These are phyloP conservation scores for Aureobasidium uvarum DNA, from an alignment of 2,329 filamentous ascomycete genomes.

Conservation along the genomic window DNA sequence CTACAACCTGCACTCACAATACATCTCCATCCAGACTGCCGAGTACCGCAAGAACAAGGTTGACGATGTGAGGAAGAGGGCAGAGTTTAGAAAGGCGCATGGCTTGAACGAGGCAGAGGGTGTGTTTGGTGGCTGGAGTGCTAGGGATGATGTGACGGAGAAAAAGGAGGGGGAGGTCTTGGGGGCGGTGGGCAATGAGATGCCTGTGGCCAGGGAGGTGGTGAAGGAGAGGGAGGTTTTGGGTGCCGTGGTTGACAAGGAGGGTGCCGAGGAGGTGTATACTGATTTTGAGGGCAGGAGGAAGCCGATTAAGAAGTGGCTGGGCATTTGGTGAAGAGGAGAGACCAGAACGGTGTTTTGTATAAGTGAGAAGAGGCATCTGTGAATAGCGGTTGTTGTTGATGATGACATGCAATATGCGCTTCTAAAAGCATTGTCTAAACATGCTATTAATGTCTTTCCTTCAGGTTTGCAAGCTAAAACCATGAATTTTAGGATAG, in stretches of 20 bases:
- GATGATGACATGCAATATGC: not conserved
- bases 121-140: conserved; percentile 52
- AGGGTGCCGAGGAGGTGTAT: conserved; percentile 40
- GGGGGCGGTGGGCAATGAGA: not conserved
- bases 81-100: conserved; percentile 81
- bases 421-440: no score
- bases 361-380: conserved; percentile 5
- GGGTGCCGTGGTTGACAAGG: conserved; percentile 31
- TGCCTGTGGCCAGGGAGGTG: not conserved
- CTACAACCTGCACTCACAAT: conserved; percentile 71
- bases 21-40: conserved; percentile 64
- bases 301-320: conserved; percentile 71
- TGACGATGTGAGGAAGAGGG: conserved; percentile 85
- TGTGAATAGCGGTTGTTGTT: not conserved
- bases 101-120: conserved; percentile 63
- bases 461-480: not conserved
- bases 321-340: conserved; percentile 68
- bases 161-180: conserved; percentile 30
- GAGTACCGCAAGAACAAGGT: conserved; percentile 70
- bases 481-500: not conserved
- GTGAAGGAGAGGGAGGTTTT: conserved; percentile 33
- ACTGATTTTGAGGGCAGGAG: conserved; percentile 40
- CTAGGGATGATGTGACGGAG: conserved; percentile 39
- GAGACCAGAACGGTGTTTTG: not conserved
- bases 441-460: not conserved